Evolutionary conservation across 768 basidiomycete genomes (phyloP), one percentile per base, ranked within the genome.

Genomic region (Leccinum subtestaceum): DNA sequence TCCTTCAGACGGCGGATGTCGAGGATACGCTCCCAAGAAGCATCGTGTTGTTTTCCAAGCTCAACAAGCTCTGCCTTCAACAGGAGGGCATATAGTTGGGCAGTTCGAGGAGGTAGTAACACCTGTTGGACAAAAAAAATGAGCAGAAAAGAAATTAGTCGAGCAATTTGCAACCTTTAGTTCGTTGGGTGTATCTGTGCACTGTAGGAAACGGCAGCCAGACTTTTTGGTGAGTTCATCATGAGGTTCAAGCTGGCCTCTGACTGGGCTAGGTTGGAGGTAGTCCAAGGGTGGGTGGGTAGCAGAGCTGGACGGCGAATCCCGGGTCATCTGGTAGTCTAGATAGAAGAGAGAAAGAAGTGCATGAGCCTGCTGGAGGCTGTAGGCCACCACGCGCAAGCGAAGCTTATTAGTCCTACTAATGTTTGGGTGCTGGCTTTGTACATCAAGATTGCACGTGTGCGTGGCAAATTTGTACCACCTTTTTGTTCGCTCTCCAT

Each of bases 1-100:
- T 91, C 88, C 75, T 91, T 91, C 66, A 91, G 77, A 62, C 84
- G 88, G 13, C 88, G 87, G 51, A 91, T 87, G 69, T 89, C 81
- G 61, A 88, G 76, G 65, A 91, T 81, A 61, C 84, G 83, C 51
- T 87, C 81, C 87, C 86, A 89, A 58, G 82, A 81, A 21, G 85
- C 77, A 34, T 74, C 67, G 3, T 75, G 75, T 58, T 82, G 82
- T 71, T 82, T 86, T 45, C 77, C 76, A 21, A 91, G 80, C 66
- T 90, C 89, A 27, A 75, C 73, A 5, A 74, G 72, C 71, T 91
- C 89, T 43, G 83, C 75, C 64, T 82, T 82, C 46, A 90, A 76
- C 21, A 91, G 79, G 60, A 87, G 80, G 60, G 82, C 79, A 63
- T 90, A 91, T 69, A 88, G 77, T 12, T 79, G 74, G 7, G 88